These are phyloP conservation scores for Ceratocystis albifundus DNA, from an alignment of 2,329 filamentous ascomycete species.

Conservation along the genomic window DNA sequence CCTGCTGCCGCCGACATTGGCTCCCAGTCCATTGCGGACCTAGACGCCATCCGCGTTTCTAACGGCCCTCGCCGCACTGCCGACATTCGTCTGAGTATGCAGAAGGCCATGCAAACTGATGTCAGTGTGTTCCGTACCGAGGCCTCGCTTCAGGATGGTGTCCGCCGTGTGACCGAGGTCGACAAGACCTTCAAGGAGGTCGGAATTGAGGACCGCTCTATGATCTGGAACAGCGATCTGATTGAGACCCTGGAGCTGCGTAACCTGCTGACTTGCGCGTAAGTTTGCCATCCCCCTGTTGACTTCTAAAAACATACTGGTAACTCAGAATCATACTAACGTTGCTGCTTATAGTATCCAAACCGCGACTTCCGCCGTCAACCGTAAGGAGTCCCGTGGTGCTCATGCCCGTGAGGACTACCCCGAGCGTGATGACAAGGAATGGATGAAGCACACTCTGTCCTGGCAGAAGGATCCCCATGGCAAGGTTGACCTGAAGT, in stretches of 20 bases:
- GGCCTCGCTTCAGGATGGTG: slow-evolving; percentile 86
- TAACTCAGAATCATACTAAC: slow-evolving; percentile 22
- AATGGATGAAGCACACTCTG: slow-evolving; percentile 99
- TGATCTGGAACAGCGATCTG: slow-evolving; percentile 99
- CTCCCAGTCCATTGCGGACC: slow-evolving; percentile 70
- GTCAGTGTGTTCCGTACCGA: slow-evolving; percentile 95
- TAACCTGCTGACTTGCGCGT: slow-evolving; percentile 94
- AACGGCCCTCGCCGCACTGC: slow-evolving; percentile 77
- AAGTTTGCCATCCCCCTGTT: slow-evolving; percentile 37
- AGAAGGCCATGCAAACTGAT: slow-evolving; percentile 96
- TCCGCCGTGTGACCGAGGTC: slow-evolving; percentile 73
- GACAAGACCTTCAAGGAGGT: slow-evolving; percentile 71
- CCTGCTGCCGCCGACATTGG: slow-evolving; percentile 75
- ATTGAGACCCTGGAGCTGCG: slow-evolving; percentile 92
- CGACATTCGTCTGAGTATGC: slow-evolving; percentile 84
- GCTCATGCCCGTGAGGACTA: slow-evolving; percentile 95
- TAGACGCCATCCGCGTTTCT: slow-evolving; percentile 76
- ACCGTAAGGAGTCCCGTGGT: slow-evolving; percentile 93
- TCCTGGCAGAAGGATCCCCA: slow-evolving; percentile 92
- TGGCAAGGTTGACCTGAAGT: slow-evolving; percentile 71
- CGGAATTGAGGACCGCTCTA: slow-evolving; percentile 94
- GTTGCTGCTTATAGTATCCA: slow-evolving; percentile 49
- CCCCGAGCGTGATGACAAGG: slow-evolving; percentile 85
- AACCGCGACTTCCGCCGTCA: slow-evolving; percentile 81
- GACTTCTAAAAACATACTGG: not conserved